Conservation (phyloP, 1,139 yeast genomes). For the Pichia sp. region DNA sequence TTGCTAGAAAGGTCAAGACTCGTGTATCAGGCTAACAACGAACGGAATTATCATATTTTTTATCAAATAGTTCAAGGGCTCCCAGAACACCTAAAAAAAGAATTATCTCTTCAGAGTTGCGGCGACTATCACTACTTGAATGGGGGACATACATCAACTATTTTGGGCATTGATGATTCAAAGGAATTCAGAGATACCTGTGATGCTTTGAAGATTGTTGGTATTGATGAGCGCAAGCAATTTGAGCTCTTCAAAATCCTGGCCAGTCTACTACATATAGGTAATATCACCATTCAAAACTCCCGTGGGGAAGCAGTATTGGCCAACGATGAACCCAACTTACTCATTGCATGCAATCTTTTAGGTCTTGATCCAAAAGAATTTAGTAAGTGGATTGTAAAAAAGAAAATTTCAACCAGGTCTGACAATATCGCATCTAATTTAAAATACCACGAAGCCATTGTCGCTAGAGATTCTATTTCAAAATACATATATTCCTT, state of each 20-base stretch:
- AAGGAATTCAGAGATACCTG: slow-evolving; percentile 70
- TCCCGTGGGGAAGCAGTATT: slow-evolving; percentile 81
- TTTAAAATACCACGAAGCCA: slow-evolving; percentile 77
- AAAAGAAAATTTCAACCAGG: slow-evolving; percentile 87
- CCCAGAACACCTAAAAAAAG: slow-evolving; percentile 50
- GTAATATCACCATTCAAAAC: slow-evolving; percentile 84
- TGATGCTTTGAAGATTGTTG: slow-evolving; percentile 74
- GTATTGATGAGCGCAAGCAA: slow-evolving; percentile 59
- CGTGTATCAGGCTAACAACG: slow-evolving; percentile 86
- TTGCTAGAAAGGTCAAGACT: slow-evolving; percentile 88
- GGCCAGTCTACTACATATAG: slow-evolving; percentile 93
- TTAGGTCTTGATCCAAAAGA: slow-evolving; percentile 69
- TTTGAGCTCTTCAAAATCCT: slow-evolving; percentile 67
- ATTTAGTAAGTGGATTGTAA: slow-evolving; percentile 88
- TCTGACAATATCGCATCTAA: slow-evolving; percentile 86
- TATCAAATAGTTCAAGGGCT: slow-evolving; percentile 86
- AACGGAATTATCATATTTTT: slow-evolving; percentile 92
- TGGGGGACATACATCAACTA: slow-evolving; percentile 76
- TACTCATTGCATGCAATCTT: slow-evolving; percentile 76
- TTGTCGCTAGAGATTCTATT: slow-evolving; percentile 92
- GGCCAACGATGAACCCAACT: slow-evolving; percentile 77
- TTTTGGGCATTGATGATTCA: slow-evolving; percentile 77
- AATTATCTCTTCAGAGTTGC: slow-evolving; percentile 59
- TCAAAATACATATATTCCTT: slow-evolving; percentile 91
- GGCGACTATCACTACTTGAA: slow-evolving; percentile 76